Conservation (phyloP, 1,284 basidiomycete genomes). For the Cryptococcus maquisensis region DNA sequence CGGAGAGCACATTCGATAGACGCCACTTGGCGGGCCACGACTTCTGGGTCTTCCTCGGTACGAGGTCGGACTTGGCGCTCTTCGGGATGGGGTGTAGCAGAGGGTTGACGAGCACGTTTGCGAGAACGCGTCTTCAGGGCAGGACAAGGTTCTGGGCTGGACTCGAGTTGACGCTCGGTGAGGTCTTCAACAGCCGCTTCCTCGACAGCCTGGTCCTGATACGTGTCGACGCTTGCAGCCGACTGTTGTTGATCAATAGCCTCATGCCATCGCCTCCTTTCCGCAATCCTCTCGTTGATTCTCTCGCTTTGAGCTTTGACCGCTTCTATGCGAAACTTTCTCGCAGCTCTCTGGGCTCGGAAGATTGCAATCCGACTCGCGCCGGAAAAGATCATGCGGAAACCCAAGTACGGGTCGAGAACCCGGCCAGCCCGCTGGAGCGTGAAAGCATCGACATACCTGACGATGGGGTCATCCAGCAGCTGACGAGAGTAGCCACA, state of each 20-base stretch:
- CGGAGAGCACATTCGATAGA: neutral
- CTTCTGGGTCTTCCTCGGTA: neutral
- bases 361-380: slow-evolving; percentile 1
- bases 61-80: neutral
- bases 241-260: neutral
- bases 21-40: neutral
- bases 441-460: no score
- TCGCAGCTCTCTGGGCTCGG: neutral
- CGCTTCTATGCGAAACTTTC: neutral
- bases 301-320: slow-evolving; percentile 5
- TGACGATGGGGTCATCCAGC: no score
- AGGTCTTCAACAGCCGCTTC: slow-evolving; percentile 13
- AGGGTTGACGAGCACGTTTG: no score
- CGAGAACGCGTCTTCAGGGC: no score
- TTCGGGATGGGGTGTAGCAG: neutral
- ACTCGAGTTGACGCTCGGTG: no score
- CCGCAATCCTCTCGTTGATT: slow-evolving; percentile 6
- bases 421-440: no score
- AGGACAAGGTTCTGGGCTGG: no score
- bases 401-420: no score
- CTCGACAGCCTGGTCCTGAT: neutral
- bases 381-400: neutral
- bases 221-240: neutral
- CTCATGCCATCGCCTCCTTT: slow-evolving; percentile 11
- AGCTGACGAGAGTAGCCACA: no score